phyloP scores from a whole-genome alignment of 169 alveolate genomes.

The Cryptosporidium tyzzeri region DNA sequence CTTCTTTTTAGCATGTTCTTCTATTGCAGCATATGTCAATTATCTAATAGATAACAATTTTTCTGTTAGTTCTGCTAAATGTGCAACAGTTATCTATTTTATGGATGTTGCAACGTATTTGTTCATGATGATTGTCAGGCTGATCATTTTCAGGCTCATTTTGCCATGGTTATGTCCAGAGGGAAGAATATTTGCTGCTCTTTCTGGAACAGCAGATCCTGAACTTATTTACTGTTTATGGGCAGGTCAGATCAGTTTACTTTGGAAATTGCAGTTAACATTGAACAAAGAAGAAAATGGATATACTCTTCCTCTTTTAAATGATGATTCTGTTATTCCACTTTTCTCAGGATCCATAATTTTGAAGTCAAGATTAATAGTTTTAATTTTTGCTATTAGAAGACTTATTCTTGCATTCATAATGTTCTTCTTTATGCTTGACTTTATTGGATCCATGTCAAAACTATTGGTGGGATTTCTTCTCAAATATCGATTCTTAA shows the following conservation, averaged over 20 bases:
- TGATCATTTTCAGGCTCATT: constrained; percentile 33
- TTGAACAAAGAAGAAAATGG: constrained; percentile 12
- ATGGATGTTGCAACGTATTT: constrained; percentile 60
- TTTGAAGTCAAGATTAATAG: constrained; percentile 44
- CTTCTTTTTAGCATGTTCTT: constrained; percentile 21
- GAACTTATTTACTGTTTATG: constrained; percentile 50
- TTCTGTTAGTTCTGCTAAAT: constrained; percentile 15
- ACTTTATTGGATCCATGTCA: constrained; percentile 70
- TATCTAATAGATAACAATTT: constrained; percentile 9
- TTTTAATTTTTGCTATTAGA: constrained; percentile 56
- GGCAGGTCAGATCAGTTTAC: constrained; percentile 58
- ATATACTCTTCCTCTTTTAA: constrained; percentile 14
- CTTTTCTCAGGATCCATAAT: neutral
- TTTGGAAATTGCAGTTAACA: constrained; percentile 53
- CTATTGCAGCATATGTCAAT: constrained; percentile 35
- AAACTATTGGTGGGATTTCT: constrained; percentile 43
- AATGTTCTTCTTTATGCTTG: constrained; percentile 67
- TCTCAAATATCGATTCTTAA: constrained; percentile 48
- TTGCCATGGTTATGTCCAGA: constrained; percentile 75
- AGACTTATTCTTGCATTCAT: constrained; percentile 62
- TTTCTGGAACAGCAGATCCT: constrained; percentile 75
- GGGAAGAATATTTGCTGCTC: constrained; percentile 74
- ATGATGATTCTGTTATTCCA: neutral
- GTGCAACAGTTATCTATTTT: constrained; percentile 24
- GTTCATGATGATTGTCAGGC: constrained; percentile 41